phyloP scores from a whole-genome alignment of 2,329 filamentous ascomycete species.

The Triangularia setosa region DNA sequence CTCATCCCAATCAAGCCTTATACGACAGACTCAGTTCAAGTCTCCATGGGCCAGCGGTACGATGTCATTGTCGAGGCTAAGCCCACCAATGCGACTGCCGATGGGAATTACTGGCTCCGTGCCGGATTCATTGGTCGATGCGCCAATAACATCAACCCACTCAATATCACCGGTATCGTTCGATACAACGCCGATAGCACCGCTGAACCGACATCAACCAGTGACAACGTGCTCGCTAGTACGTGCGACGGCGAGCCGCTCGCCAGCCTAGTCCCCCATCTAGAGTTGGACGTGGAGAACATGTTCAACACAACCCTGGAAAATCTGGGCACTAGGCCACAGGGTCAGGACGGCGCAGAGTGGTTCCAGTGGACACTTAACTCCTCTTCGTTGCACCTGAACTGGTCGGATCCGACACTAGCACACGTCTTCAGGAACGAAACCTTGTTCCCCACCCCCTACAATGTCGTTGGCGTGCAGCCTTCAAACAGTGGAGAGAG shows the following conservation, averaged over 20 bases:
- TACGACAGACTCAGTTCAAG: slow-evolving; percentile 40
- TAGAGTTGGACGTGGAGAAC: slow-evolving; percentile 30
- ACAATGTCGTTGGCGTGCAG: slow-evolving; percentile 30
- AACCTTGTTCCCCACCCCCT: slow-evolving; percentile 26
- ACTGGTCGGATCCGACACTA: slow-evolving; percentile 46
- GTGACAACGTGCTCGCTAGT: slow-evolving; percentile 19
- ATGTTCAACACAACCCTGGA: slow-evolving; percentile 36
- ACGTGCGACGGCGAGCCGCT: slow-evolving; percentile 36
- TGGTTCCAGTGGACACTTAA: slow-evolving; percentile 49
- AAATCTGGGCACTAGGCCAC: slow-evolving; percentile 26
- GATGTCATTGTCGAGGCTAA: slow-evolving; percentile 43
- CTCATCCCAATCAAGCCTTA: slow-evolving; percentile 57
- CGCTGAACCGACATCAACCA: slow-evolving; percentile 8
- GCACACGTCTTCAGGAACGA: slow-evolving; percentile 28
- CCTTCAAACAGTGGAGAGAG: slow-evolving; percentile 17
- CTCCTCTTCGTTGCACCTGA: slow-evolving; percentile 41
- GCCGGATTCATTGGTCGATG: slow-evolving; percentile 41
- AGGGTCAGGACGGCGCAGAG: slow-evolving; percentile 17
- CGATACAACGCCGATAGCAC: slow-evolving; percentile 34
- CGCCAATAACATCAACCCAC: slow-evolving; percentile 34
- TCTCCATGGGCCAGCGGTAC: slow-evolving; percentile 45
- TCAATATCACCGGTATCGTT: slow-evolving; percentile 48
- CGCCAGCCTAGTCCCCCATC: slow-evolving; percentile 32
- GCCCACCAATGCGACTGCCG: slow-evolving; percentile 27
- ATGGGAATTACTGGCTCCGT: slow-evolving; percentile 46